Evolutionary conservation across 352 stramenopile species (phyloP).

Genomic region (Globisporangium echinulatum): DNA sequence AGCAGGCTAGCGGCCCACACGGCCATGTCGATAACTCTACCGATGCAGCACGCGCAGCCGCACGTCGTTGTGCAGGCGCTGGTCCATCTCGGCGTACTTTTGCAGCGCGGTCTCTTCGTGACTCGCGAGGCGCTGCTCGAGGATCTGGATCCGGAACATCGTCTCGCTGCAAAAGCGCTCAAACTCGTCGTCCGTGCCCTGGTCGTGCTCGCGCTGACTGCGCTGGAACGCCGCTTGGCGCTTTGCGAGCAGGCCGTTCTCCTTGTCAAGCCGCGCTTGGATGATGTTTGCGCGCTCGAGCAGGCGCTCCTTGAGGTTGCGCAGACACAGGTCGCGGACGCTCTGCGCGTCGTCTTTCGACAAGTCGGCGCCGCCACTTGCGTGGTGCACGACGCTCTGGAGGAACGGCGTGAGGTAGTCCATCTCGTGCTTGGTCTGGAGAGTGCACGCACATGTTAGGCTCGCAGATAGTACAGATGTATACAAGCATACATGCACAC

Average conservation of each 20-base stretch:
- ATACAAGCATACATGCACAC: neutral
- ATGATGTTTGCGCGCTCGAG: slow-evolving; percentile 94
- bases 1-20: too few species aligned
- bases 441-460: neutral
- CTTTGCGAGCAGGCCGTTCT: slow-evolving; percentile 89
- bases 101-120: slow-evolving; percentile 91
- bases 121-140: slow-evolving; percentile 89
- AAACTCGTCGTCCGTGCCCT: slow-evolving; percentile 90
- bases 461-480: neutral
- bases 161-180: slow-evolving; percentile 92
- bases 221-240: slow-evolving; percentile 90
- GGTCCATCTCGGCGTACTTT: slow-evolving; percentile 93
- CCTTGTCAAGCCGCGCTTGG: slow-evolving; percentile 89
- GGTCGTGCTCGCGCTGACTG: slow-evolving; percentile 88
- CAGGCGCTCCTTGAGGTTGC: slow-evolving; percentile 90
- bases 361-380: slow-evolving; percentile 21
- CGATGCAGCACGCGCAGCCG: slow-evolving; percentile 70
- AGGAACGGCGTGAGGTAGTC: slow-evolving; percentile 94
- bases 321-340: slow-evolving; percentile 87
- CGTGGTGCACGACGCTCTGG: slow-evolving; percentile 56
- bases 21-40: slow-evolving; percentile 18
- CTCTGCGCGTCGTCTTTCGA: slow-evolving; percentile 82
- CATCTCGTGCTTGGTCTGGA: slow-evolving; percentile 64
- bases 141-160: slow-evolving; percentile 95
- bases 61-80: slow-evolving; percentile 84